These are phyloP conservation scores for Phoenix dactylifera DNA, from an alignment of 176 grass and related monocot species.

Conservation along the genomic window DNA sequence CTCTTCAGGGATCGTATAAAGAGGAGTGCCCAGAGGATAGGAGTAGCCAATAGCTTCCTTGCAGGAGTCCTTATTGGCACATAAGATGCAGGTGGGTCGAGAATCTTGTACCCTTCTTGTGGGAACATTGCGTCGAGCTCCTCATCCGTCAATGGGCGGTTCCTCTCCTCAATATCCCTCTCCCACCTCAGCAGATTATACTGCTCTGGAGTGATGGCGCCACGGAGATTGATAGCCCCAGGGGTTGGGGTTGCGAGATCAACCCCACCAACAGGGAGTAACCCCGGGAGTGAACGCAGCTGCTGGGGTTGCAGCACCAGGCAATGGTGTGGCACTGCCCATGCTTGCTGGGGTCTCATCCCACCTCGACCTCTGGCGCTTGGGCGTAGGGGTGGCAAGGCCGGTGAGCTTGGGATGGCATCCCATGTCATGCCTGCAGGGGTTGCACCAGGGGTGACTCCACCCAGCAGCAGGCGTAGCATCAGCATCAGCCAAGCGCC, in stretches of 20 bases:
- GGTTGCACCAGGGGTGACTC: constrained; percentile 58
- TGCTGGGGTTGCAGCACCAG: constrained; percentile 22
- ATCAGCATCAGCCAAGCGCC: constrained; percentile 81
- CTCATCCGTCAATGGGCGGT: constrained; percentile 84
- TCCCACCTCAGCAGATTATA: constrained; percentile 87
- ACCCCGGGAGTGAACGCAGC: constrained; percentile 67
- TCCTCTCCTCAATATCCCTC: constrained; percentile 91
- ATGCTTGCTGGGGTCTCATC: constrained; percentile 83
- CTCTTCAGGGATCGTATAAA: constrained; percentile 79
- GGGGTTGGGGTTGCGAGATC: constrained; percentile 60
- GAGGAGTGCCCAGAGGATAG: constrained; percentile 67
- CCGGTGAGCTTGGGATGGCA: constrained; percentile 75
- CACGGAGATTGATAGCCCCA: constrained; percentile 46
- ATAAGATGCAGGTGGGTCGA: constrained; percentile 69
- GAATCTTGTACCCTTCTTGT: constrained; percentile 80
- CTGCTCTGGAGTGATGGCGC: constrained; percentile 77
- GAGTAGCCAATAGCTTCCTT: constrained; percentile 86
- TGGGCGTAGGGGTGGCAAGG: constrained; percentile 80
- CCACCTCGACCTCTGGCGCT: constrained; percentile 91
- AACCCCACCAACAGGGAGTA: constrained; percentile 71
- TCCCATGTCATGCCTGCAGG: constrained; percentile 92
- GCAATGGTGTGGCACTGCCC: constrained; percentile 49
- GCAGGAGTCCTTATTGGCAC: constrained; percentile 91
- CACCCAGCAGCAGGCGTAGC: constrained; percentile 55
- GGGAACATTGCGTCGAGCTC: constrained; percentile 90